These are phyloP conservation scores for Arthroderma sp. DNA, from an alignment of 2,329 filamentous ascomycete genomes.

Conservation along the genomic window DNA sequence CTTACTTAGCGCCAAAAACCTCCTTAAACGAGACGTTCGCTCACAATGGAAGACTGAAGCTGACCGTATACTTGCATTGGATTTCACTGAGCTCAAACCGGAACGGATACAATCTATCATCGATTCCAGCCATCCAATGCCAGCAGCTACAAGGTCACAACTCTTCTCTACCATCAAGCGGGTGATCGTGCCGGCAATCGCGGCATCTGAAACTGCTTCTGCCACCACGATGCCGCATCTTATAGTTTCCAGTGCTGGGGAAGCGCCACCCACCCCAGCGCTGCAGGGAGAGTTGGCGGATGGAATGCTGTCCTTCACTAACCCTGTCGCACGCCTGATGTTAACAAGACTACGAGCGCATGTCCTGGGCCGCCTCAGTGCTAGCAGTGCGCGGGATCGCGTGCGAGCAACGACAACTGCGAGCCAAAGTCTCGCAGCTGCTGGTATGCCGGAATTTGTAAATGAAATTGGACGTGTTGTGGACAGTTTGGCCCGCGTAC, in stretches of 20 bases:
- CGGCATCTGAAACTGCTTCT: conserved; percentile 21
- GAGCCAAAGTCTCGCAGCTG: conserved; percentile 44
- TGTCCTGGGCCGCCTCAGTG: conserved; percentile 40
- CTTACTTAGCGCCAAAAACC: conserved; percentile 51
- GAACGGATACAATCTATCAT: conserved; percentile 34
- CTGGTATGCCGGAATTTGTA: conserved; percentile 50
- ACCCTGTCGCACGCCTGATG: conserved; percentile 49
- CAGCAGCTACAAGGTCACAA: conserved; percentile 30
- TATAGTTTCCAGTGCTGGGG: conserved; percentile 14
- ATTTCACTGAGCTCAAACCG: conserved; percentile 29
- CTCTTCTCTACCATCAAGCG: conserved; percentile 36
- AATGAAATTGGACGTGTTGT: conserved; percentile 46
- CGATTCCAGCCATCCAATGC: conserved; percentile 37
- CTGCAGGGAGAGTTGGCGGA: conserved; percentile 3
- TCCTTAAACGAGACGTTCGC: conserved; percentile 51
- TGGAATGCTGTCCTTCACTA: conserved; percentile 35
- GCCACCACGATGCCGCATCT: conserved; percentile 7
- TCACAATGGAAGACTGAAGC: conserved; percentile 52
- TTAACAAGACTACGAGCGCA: conserved; percentile 47
- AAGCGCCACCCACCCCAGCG: conserved; percentile 15
- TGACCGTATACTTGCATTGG: conserved; percentile 42
- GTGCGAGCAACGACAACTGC: conserved; percentile 46
- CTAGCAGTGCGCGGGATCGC: conserved; percentile 47
- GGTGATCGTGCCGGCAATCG: conserved; percentile 42
- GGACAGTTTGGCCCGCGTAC: conserved; percentile 43